Percentiles rank a stretch among this genome's conserved stretches.
Conservation (phyloP, 495 filamentous ascomycete genomes). For the Letharia columbiana region DNA sequence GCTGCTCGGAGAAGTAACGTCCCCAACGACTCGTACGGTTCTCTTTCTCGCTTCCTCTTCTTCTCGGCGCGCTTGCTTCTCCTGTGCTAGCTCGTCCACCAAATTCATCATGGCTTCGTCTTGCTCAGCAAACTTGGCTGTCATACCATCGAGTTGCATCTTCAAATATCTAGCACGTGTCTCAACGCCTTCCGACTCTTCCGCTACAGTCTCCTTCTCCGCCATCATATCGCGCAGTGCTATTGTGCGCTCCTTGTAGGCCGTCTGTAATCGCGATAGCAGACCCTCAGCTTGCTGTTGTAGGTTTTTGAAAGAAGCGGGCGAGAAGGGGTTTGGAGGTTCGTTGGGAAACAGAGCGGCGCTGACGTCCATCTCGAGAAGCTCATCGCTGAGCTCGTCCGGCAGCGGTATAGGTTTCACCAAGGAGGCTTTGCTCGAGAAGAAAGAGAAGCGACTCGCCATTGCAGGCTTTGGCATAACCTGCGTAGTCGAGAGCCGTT, state of each 20-base stretch:
- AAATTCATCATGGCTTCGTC: constrained; percentile 56
- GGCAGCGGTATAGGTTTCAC: constrained; percentile 22
- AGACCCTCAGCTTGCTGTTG: constrained; percentile 39
- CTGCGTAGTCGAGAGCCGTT: constrained; percentile 6
- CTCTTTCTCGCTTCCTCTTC: constrained; percentile 45
- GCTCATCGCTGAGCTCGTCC: constrained; percentile 46
- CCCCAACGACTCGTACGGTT: constrained; percentile 39
- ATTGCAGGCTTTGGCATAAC: constrained; percentile 15
- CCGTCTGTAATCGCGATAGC: constrained; percentile 51
- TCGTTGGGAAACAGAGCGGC: constrained; percentile 18
- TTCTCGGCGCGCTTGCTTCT: constrained; percentile 46
- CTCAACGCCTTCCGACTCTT: constrained; percentile 69
- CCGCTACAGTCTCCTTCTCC: constrained; percentile 55
- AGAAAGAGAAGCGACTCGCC: constrained; percentile 22
- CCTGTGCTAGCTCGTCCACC: constrained; percentile 53
- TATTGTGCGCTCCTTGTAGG: constrained; percentile 56
- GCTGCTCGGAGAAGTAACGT: constrained; percentile 2
- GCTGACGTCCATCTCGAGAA: constrained; percentile 34
- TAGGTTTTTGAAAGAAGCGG: constrained; percentile 20
- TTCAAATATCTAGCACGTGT: constrained; percentile 58
- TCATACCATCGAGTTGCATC: constrained; percentile 69
- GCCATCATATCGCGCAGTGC: constrained; percentile 50
- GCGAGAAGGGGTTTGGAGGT: constrained; percentile 16
- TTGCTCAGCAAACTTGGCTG: constrained; percentile 55
- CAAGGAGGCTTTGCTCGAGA: constrained; percentile 15